phyloP scores from a whole-genome alignment of 2,329 filamentous ascomycete genomes.

The Aspergillus cejpii region DNA sequence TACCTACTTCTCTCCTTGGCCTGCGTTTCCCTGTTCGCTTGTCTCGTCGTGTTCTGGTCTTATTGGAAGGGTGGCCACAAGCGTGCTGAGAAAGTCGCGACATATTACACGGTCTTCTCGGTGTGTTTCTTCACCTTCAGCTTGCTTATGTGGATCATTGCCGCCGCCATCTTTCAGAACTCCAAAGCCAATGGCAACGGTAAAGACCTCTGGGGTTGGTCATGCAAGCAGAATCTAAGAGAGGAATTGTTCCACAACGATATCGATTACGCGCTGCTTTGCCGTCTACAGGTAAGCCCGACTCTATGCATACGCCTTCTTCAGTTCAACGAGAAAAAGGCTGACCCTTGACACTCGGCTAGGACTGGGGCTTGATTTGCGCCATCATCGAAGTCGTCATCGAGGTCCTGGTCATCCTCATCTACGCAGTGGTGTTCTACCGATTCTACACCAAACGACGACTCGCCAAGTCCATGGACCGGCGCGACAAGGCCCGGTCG shows the following conservation, averaged over 20 bases:
- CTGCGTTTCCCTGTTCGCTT: constrained; percentile 72
- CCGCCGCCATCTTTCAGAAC: constrained; percentile 75
- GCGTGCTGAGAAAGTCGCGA: constrained; percentile 82
- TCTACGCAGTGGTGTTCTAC: constrained; percentile 95
- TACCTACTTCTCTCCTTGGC: constrained; percentile 72
- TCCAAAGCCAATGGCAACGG: constrained; percentile 64
- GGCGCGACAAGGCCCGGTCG: constrained; percentile 85
- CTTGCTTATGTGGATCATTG: constrained; percentile 84
- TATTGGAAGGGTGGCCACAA: constrained; percentile 86
- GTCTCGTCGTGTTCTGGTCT: constrained; percentile 69
- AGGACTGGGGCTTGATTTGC: constrained; percentile 95
- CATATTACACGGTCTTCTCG: constrained; percentile 93
- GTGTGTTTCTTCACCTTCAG: constrained; percentile 91
- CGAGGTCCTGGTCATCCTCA: constrained; percentile 80
- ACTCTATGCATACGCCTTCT: not conserved
- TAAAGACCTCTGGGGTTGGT: constrained; percentile 96
- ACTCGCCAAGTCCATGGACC: constrained; percentile 93
- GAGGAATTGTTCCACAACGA: constrained; percentile 69
- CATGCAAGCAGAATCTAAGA: constrained; percentile 84
- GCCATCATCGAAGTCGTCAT: constrained; percentile 94
- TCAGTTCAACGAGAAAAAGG: too few species aligned
- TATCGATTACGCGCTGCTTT: constrained; percentile 83
- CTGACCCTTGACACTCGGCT: too few species aligned
- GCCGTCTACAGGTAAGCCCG: constrained; percentile 67
- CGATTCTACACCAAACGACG: constrained; percentile 94